phyloP scores from a whole-genome alignment of 768 basidiomycete genomes.

The Panaeolus papilionaceus region DNA sequence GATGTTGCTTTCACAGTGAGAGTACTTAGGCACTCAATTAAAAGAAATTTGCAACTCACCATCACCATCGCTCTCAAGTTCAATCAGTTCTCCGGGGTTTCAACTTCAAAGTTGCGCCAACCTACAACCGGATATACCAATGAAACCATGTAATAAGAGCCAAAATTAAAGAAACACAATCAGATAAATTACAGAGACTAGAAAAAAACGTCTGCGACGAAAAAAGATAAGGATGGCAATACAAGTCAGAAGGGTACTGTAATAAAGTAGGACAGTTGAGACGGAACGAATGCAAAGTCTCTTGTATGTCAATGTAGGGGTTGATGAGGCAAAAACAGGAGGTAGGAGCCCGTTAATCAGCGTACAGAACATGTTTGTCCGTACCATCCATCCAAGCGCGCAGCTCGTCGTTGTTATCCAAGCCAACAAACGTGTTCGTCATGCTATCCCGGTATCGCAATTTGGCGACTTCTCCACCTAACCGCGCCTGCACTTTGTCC shows the following conservation, averaged over 20 bases:
- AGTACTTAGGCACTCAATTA: no score
- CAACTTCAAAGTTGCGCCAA: background rate
- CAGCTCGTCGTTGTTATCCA: slow-evolving; percentile 69
- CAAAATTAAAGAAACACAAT: slow-evolving; percentile 5
- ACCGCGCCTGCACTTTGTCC: slow-evolving; percentile 88
- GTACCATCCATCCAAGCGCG: slow-evolving; percentile 77
- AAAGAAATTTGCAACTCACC: background rate
- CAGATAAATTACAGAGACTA: slow-evolving; percentile 10
- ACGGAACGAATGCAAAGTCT: slow-evolving; percentile 9
- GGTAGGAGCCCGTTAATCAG: slow-evolving; percentile 52
- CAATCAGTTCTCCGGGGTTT: background rate
- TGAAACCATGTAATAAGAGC: background rate
- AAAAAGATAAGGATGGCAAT: background rate
- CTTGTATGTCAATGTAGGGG: slow-evolving; percentile 7
- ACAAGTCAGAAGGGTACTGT: slow-evolving; percentile 3
- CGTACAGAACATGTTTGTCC: slow-evolving; percentile 85
- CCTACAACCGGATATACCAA: slow-evolving; percentile 1
- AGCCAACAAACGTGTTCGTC: slow-evolving; percentile 65
- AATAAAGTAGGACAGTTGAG: slow-evolving; percentile 6
- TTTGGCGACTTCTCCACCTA: slow-evolving; percentile 72
- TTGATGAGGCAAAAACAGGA: background rate
- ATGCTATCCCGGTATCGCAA: slow-evolving; percentile 81
- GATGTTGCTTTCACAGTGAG: no score
- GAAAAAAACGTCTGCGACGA: background rate
- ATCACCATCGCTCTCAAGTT: background rate